Conservation (phyloP, 768 basidiomycete species). For the Podaxis sp. region DNA sequence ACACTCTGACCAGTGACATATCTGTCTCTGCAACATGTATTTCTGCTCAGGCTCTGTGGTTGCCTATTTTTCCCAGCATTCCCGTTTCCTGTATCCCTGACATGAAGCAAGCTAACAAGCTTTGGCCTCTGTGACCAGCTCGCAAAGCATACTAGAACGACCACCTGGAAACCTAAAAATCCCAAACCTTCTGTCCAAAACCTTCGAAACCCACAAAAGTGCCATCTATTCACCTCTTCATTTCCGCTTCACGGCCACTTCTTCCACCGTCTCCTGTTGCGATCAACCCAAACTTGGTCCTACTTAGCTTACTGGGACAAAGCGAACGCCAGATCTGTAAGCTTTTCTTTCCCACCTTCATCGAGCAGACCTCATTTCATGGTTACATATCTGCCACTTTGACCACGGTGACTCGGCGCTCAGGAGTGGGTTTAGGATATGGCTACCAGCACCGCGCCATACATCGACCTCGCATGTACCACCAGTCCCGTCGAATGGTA, state of each 20-base stretch:
- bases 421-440: neutral
- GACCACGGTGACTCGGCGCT: neutral
- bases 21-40: neutral
- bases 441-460: neutral
- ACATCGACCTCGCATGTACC: neutral
- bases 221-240: neutral
- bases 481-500: neutral
- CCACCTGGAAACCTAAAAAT: neutral
- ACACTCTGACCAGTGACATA: neutral
- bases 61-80: neutral
- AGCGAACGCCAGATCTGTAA: neutral
- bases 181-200: neutral
- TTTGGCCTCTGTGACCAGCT: neutral
- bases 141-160: neutral
- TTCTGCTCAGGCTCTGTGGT: neutral
- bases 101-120: neutral
- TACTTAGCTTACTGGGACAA: neutral
- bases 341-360: neutral
- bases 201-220: too few relatives aligned
- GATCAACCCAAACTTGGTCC: neutral
- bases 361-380: neutral
- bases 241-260: conserved; percentile 3
- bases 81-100: neutral
- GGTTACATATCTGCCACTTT: neutral
- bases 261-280: neutral